Evolutionary conservation across 306 rosid species (phyloP), one percentile per base, ranked within the genome.

Genomic region (Alnus rubra): DNA sequence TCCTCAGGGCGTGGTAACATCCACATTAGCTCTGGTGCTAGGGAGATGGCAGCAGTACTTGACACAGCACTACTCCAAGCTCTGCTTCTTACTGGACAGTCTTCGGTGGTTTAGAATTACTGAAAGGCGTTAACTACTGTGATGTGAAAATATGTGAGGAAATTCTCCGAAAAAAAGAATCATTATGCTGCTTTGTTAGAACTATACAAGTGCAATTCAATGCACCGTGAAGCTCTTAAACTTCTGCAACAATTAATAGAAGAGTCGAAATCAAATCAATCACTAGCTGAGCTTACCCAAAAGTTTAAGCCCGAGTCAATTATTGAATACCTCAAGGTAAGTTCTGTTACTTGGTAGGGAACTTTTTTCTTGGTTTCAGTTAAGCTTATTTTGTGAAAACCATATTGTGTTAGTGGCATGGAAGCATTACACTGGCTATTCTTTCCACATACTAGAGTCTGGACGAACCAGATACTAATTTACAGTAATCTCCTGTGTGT

Each of bases 251-350:
- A 86, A 84, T 84, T 93, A 62, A 83, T 96, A 69, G 97, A 93
- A 69, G 93, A 91, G 76, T 90, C 97, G 37, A 93, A 83, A 83
- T 87, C 90, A 82, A 75, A 77, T 47, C 93, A 87, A 78, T 82
- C 68, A 51, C 83, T 80, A 64, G 50, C 86, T 77, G 96, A 89
- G 44, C 81, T 86, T 80, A 83, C 86, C 56, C 94, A 88, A 71
- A 90, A 75, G 72, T 91, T 93, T 78, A 93, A 87, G 87, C 97
- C 98, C 0, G 97, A 96, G 81, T 88, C 88, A 85, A 90, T 96
- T 63, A 92, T 96, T 78, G 97, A 96, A 80, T 96, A 96, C 89
- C 99, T 96, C 87, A 96, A 96, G 99, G 99, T 89, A 77, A 37
- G 54, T 71, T 75, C 80, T 82, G 80, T 60, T 62, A 18, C 58